Conservation (phyloP, 495 filamentous ascomycete species). For the Aspergillus cristatus region DNA sequence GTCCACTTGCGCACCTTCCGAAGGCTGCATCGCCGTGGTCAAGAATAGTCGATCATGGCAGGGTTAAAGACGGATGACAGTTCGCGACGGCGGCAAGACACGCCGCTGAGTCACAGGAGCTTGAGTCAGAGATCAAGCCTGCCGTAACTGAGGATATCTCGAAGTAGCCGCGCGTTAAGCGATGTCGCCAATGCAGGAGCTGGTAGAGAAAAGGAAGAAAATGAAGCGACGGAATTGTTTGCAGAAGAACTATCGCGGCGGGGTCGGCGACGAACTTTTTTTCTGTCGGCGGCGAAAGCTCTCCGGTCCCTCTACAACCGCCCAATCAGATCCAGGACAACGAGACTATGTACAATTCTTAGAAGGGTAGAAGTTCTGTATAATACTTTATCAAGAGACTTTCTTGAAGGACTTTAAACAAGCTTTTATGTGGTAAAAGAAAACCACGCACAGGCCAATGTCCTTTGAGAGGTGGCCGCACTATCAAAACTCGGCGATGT, state of each 20-base stretch:
- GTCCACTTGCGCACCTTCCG: constrained; percentile 40
- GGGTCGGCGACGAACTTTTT: constrained; percentile 25
- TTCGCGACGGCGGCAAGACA: neutral
- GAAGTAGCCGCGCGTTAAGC: no score
- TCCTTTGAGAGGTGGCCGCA: no score
- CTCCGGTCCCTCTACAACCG: no score
- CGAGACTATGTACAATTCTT: no score
- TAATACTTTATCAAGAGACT: no score
- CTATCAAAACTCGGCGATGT: no score
- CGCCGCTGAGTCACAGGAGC: neutral
- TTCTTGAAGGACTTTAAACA: no score
- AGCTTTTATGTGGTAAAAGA: no score
- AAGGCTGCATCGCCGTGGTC: constrained; percentile 40
- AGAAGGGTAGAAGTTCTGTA: no score
- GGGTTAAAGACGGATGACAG: constrained; percentile 21
- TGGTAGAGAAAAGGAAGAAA: constrained; percentile 1
- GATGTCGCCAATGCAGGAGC: neutral
- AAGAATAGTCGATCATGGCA: constrained; percentile 31
- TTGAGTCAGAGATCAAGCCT: neutral
- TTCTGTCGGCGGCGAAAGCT: no score
- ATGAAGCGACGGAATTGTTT: constrained; percentile 5
- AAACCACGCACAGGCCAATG: no score
- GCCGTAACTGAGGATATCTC: neutral
- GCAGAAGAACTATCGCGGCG: constrained; percentile 11
- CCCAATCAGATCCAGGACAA: no score